Conservation (phyloP, 1,139 yeast genomes). For the Taiozyma sp. region DNA sequence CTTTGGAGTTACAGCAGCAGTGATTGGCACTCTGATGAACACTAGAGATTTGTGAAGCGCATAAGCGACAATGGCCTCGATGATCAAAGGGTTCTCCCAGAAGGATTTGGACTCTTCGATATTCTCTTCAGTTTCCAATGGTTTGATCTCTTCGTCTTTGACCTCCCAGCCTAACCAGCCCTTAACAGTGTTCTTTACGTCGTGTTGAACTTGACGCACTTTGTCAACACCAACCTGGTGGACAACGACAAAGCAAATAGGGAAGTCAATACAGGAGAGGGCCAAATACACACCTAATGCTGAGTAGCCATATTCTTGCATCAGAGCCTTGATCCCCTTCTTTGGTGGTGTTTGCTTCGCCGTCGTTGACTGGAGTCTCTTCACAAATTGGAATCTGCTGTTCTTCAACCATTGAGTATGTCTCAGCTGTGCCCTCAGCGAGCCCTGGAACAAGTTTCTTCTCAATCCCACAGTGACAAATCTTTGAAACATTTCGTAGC, state of each 20-base stretch:
- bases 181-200: conserved; percentile 54
- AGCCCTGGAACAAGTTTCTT: not conserved
- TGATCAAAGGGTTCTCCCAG: conserved; percentile 44
- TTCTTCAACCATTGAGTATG: conserved; percentile 7
- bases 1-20: conserved; percentile 89
- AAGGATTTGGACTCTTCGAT: conserved; percentile 8
- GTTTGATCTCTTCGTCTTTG: conserved; percentile 24
- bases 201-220: conserved; percentile 61
- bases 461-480: not conserved
- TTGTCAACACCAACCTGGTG: conserved; percentile 83
- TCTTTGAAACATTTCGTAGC: not conserved
- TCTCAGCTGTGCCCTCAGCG: not conserved
- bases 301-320: conserved; percentile 85
- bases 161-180: conserved; percentile 45
- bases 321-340: conserved; percentile 57
- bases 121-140: conserved; percentile 12
- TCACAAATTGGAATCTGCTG: conserved; percentile 2
- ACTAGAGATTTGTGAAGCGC: conserved; percentile 84
- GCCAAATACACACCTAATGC: conserved; percentile 83
- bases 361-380: conserved; percentile 13
- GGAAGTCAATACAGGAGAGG: conserved; percentile 68
- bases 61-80: conserved; percentile 87
- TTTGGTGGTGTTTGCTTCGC: conserved; percentile 14
- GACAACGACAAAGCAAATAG: conserved; percentile 74
- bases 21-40: conserved; percentile 76